Conservation (phyloP, 1,284 basidiomycete genomes). For the Ustilago shanxiensis region DNA sequence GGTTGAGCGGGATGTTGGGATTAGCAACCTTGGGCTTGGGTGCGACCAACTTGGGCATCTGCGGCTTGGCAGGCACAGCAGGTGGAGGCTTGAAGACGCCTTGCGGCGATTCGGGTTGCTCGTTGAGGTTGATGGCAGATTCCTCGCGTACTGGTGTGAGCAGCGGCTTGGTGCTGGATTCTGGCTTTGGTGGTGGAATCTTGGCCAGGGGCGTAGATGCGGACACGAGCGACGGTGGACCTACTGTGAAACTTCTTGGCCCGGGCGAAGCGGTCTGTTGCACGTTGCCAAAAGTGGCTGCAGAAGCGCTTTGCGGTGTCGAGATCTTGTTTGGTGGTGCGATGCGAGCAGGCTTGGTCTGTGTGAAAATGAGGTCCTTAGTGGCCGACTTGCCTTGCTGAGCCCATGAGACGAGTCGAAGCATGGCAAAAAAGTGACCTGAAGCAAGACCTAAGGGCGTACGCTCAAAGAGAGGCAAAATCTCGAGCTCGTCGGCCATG, state of each 20-base stretch:
- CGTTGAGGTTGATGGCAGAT: conserved; percentile 8
- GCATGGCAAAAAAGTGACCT: conserved; percentile 68
- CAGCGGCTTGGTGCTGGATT: conserved; percentile 44
- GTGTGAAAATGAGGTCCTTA: conserved; percentile 64
- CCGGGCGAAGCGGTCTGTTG: conserved; percentile 38
- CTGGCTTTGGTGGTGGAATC: conserved; percentile 39
- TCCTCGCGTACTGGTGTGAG: conserved; percentile 52
- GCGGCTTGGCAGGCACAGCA: conserved; percentile 52
- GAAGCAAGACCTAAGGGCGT: conserved; percentile 62
- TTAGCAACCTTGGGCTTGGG: conserved; percentile 50
- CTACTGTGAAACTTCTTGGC: conserved; percentile 37
- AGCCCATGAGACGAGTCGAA: conserved; percentile 66
- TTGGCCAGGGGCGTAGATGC: conserved; percentile 10
- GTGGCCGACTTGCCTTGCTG: conserved; percentile 58
- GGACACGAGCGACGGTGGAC: conserved; percentile 22
- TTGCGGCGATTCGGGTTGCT: conserved; percentile 5
- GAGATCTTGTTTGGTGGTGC: conserved; percentile 27
- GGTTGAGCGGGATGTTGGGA: conserved; percentile 44
- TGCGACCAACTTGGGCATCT: conserved; percentile 50
- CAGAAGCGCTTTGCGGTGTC: conserved; percentile 42
- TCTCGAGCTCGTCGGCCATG: conserved; percentile 67
- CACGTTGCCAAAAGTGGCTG: conserved; percentile 35
- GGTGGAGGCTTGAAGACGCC: conserved; percentile 36
- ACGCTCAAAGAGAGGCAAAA: conserved; percentile 68
- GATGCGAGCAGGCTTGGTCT: conserved; percentile 57